Evolutionary conservation across 345 rosid genomes (phyloP).

Genomic region (Eucalyptus microcorys): DNA sequence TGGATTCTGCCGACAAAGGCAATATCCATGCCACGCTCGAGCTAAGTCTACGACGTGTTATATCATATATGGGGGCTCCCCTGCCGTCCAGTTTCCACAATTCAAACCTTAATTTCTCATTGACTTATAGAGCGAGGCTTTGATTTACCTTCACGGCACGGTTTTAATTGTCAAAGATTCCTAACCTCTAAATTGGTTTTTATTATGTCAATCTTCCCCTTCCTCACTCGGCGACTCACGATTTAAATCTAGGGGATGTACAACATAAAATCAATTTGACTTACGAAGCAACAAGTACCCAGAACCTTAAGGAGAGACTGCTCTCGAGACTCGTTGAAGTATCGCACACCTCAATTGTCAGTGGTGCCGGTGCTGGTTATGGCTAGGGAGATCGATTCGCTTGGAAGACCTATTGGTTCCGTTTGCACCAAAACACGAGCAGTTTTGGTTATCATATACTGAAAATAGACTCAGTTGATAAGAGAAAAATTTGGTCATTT

Average conservation of each 20-base stretch:
- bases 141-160: background rate
- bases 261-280: background rate
- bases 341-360: background rate
- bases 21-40: background rate
- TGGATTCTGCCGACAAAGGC: background rate
- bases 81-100: background rate
- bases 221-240: background rate
- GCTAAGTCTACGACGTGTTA: background rate
- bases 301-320: background rate
- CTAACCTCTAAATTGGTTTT: background rate
- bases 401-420: background rate
- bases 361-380: background rate
- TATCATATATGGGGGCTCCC: background rate
- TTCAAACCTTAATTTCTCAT: background rate
- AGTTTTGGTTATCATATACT: background rate
- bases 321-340: background rate
- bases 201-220: background rate
- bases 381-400: background rate
- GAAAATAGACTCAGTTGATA: background rate
- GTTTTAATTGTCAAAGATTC: background rate
- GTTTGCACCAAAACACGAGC: background rate
- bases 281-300: background rate
- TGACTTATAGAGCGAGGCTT: background rate
- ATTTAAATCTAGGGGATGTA: background rate
- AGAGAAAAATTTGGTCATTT: background rate